Evolutionary conservation across 345 rosid genomes (phyloP).

Genomic region (Populus alba): DNA sequence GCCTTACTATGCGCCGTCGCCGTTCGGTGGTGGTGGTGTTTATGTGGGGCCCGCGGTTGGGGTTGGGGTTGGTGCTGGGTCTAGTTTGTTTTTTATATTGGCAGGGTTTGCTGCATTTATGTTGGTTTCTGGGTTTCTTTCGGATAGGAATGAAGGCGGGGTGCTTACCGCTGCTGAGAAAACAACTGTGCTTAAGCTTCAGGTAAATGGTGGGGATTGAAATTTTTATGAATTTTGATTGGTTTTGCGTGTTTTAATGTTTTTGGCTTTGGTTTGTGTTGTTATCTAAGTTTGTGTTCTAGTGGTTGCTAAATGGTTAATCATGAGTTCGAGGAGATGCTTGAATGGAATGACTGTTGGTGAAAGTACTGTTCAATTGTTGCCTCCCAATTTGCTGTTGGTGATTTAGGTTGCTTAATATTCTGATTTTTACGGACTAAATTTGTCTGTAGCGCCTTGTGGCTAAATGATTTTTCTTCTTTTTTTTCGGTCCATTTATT

Average conservation of each 20-base stretch:
- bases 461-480: not conserved
- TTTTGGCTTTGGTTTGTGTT: not conserved
- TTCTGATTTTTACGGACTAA: not conserved
- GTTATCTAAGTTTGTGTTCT: not conserved
- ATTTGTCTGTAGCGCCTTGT: not conserved
- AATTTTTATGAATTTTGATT: not conserved
- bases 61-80: constrained; percentile 74
- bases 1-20: constrained; percentile 69
- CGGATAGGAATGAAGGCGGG: constrained; percentile 60
- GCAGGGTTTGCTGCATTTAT: constrained; percentile 79
- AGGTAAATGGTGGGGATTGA: constrained; percentile 41
- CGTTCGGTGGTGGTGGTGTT: constrained; percentile 62
- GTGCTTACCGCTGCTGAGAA: constrained; percentile 63
- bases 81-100: constrained; percentile 62
- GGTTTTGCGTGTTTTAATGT: not conserved
- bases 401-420: not conserved
- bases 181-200: constrained; percentile 84
- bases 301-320: not conserved
- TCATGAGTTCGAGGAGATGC: not conserved
- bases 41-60: constrained; percentile 80
- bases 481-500: not conserved
- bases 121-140: constrained; percentile 79
- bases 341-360: not conserved
- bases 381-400: not conserved
- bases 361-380: not conserved